Percentiles rank a stretch among this genome's conserved stretches.
Evolutionary conservation across 768 basidiomycete genomes (phyloP).

Genomic region (Chlorophyllum brunneum): DNA sequence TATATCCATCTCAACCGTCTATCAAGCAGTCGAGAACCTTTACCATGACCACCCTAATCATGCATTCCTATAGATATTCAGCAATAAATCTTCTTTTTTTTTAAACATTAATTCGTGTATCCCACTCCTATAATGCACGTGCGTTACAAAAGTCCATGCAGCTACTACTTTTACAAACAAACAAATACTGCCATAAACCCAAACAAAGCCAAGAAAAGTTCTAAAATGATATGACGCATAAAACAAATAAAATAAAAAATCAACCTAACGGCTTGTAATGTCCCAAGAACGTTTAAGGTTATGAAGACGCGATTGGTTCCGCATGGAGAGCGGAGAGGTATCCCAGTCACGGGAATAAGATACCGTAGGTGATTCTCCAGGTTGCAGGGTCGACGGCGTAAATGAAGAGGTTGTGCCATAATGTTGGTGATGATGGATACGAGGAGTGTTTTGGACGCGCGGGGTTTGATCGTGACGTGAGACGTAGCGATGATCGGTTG

Average conservation of each 20-base stretch:
- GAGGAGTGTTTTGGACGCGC: background rate
- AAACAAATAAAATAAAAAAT: background rate
- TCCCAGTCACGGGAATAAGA: background rate
- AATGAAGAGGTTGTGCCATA: too few relatives aligned
- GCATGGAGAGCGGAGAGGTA: background rate
- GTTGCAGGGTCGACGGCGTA: background rate
- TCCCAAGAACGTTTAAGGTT: constrained; percentile 8
- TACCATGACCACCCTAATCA: constrained; percentile 40
- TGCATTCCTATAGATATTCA: background rate
- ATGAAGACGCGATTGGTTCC: background rate
- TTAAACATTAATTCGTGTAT: too few relatives aligned
- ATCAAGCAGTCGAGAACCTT: constrained; percentile 77
- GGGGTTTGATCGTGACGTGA: background rate
- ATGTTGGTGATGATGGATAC: background rate
- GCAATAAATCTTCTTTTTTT: background rate
- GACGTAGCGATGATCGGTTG: too few relatives aligned
- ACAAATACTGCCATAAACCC: constrained; percentile 3
- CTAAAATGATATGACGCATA: background rate
- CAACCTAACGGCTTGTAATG: background rate
- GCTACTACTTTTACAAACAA: constrained; percentile 4
- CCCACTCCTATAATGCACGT: background rate
- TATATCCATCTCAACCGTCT: constrained; percentile 89
- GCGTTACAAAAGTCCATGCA: constrained; percentile 5
- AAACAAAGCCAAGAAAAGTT: background rate
- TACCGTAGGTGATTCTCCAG: background rate